phyloP scores from a whole-genome alignment of 768 basidiomycete species.

The Botryobasidium botryosum region DNA sequence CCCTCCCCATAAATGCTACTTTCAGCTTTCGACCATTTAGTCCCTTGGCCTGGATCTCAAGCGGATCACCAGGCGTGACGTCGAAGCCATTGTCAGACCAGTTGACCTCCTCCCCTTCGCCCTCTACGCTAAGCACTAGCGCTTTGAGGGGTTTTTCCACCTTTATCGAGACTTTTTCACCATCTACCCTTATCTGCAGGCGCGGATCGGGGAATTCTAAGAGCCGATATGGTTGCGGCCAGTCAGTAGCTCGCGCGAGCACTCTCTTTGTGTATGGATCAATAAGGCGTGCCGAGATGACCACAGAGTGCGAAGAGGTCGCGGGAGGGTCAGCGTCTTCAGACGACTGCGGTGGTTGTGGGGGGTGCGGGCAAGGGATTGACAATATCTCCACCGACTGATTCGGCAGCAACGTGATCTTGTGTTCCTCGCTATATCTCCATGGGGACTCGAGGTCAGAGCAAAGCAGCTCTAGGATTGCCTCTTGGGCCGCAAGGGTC shows the following conservation, averaged over 20 bases:
- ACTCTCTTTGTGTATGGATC: constrained; percentile 15
- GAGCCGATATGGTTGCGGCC: constrained; percentile 20
- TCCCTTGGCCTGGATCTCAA: constrained; percentile 9
- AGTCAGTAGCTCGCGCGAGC: constrained; percentile 19
- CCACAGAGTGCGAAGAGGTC: constrained; percentile 19
- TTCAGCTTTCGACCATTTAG: constrained; percentile 10
- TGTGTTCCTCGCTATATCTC: constrained; percentile 13
- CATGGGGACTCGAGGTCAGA: constrained; percentile 22
- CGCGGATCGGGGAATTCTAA: constrained; percentile 20
- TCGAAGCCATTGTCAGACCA: constrained; percentile 19
- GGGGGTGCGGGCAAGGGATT: constrained; percentile 18
- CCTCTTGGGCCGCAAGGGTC: constrained; percentile 15
- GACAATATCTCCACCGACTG: constrained; percentile 25
- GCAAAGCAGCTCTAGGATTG: constrained; percentile 20
- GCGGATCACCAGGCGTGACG: constrained; percentile 15
- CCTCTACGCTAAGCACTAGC: constrained; percentile 14
- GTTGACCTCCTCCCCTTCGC: constrained; percentile 14
- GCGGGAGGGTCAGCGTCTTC: constrained; percentile 5
- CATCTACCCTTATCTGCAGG: constrained; percentile 8
- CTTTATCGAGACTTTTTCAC: constrained; percentile 10
- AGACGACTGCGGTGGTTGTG: constrained; percentile 15
- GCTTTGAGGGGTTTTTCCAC: constrained; percentile 16
- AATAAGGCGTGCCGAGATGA: constrained; percentile 19
- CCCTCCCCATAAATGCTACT: constrained; percentile 13
- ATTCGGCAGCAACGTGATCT: constrained; percentile 23